Base-by-base conservation (phyloP, 176 grass and related monocot species). In the Eremochloa ophiuroides region DNA sequence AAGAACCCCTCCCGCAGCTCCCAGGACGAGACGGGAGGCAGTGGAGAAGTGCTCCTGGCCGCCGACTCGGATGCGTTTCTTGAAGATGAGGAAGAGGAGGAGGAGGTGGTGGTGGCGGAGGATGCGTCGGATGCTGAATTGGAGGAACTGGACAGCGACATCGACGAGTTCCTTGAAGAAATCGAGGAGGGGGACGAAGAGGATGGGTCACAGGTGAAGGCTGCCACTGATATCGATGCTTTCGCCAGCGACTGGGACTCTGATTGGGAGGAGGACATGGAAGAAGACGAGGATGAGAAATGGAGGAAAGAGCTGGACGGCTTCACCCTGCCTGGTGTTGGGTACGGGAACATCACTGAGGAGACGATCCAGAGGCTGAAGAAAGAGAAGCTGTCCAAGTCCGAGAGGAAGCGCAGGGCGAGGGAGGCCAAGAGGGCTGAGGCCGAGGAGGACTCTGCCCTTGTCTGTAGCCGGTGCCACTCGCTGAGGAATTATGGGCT, bases 331-430 rank as follows among this genome's bases (percentile, higher is more conserved):
- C 87, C 95, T 0, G 92, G 92, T 5, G 84, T 87, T 60, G 95
- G 95, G 48, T 98, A 98, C 48, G 95, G 95, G 16, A 91, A 79
- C 71, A 90, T 94, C 35, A 98, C 92, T 1, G 92, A 92, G 69
- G 84, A 94, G 71, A 85, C 84, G 14, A 65, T 94, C 28, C 41
- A 81, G 83, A 85, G 80, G 62, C 61, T 91, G 61, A 94, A 89
- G 88, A 98, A 94, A 86, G 88, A 88, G 82, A 98, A 88, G 86
- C 43, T 94, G 51, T 88, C 95, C 15, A 98, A 98, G 85, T 91
- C 92, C 0, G 92, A 98, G 83, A 92, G 86, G 83, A 98, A 91
- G 79, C 76, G 61, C 41, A 83, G 59, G 75, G 22, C 58, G 26
- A 91, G 79, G 79, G 90, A 98, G 62, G 78, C 84, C 17, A 92